These are phyloP conservation scores for Nakazawaea ambrosiae DNA, from an alignment of 805 yeast species.

Conservation along the genomic window DNA sequence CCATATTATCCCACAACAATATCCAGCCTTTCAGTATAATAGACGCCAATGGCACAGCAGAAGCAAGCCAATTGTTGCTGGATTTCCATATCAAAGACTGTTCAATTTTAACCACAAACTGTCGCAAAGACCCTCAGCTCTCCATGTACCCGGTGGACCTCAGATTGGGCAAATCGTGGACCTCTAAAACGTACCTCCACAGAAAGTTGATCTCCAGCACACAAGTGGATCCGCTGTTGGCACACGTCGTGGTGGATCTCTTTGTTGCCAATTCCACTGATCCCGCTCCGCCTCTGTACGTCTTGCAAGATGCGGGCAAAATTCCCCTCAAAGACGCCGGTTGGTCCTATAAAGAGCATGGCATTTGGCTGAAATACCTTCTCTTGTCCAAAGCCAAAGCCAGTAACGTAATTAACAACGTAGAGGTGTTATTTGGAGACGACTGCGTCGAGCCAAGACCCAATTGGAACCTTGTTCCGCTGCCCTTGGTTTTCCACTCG, in stretches of 20 bases:
- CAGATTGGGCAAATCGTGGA: constrained; percentile 36
- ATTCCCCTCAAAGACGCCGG: constrained; percentile 29
- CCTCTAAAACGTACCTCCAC: constrained; percentile 30
- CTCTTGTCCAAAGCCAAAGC: constrained; percentile 20
- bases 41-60: too few relatives aligned
- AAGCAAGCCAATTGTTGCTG: too few relatives aligned
- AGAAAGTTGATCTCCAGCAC: constrained; percentile 15
- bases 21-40: too few relatives aligned
- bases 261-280: constrained; percentile 28
- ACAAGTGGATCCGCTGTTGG: constrained; percentile 12
- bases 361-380: constrained; percentile 59
- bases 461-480: constrained; percentile 45
- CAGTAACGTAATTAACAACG: constrained; percentile 41
- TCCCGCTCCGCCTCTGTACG: constrained; percentile 29
- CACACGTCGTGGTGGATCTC: constrained; percentile 30
- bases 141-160: constrained; percentile 39
- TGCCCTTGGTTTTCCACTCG: constrained; percentile 16
- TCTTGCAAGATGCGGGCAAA: constrained; percentile 14
- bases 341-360: constrained; percentile 41
- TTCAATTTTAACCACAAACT: constrained; percentile 5
- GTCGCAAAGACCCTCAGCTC: constrained; percentile 31
- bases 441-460: constrained; percentile 75
- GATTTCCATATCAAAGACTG: constrained; percentile 9
- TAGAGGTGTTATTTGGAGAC: constrained; percentile 66
- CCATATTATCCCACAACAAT: too few relatives aligned